Percentiles rank a stretch among this genome's conserved stretches.
phyloP scores from a whole-genome alignment of 345 rosid species.

The Alliaria petiolata region DNA sequence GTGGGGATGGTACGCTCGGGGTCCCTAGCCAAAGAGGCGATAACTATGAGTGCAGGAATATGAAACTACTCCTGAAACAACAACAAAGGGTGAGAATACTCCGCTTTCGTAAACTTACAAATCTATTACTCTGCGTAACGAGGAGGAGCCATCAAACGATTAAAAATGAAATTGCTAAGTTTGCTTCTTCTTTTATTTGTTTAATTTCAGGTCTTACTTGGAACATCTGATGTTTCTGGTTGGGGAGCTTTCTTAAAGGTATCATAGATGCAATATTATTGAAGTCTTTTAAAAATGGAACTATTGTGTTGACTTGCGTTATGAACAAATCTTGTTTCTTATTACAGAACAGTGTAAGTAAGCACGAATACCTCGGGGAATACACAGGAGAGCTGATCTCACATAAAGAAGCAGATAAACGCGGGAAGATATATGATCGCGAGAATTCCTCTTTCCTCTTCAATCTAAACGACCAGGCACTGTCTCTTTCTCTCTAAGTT shows the following conservation, averaged over 20 bases:
- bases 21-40: conserved; percentile 94
- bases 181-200: neutral
- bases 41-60: conserved; percentile 96
- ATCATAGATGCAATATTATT: conserved; percentile 16
- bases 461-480: conserved; percentile 95
- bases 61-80: conserved; percentile 98
- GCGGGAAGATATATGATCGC: conserved; percentile 97
- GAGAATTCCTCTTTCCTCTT: conserved; percentile 98
- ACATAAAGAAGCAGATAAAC: conserved; percentile 97
- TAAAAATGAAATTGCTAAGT: conserved; percentile 2
- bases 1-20: conserved; percentile 97
- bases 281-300: neutral
- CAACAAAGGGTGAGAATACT: conserved; percentile 78
- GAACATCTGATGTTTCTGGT: conserved; percentile 97
- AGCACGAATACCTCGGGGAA: conserved; percentile 96
- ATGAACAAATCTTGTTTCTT: conserved; percentile 10
- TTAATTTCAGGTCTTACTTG: conserved; percentile 80
- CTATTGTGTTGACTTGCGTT: neutral
- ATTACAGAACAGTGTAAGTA: conserved; percentile 84
- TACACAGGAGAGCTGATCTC: conserved; percentile 99
- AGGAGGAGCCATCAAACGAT: neutral
- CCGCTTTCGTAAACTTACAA: neutral
- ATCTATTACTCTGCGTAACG: neutral
- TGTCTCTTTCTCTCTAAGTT: conserved; percentile 10
- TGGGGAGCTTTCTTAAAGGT: conserved; percentile 99